Evolutionary conservation across 345 rosid species (phyloP), one percentile per base, ranked within the genome.

Genomic region (Gynandropsis gynandra): DNA sequence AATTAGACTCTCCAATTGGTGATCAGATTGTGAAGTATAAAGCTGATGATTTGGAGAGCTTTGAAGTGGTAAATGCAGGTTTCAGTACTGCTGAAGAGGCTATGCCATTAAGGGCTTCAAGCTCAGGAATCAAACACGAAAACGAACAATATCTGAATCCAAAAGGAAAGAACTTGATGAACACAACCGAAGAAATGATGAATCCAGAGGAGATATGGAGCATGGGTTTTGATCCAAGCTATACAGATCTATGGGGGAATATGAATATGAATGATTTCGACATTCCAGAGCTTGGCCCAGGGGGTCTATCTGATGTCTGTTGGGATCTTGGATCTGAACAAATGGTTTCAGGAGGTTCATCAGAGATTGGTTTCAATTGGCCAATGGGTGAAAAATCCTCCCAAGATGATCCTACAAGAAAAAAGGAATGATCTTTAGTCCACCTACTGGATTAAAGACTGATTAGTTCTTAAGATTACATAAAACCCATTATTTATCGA

Each of bases 201-300:
- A 44, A 57, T 57, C 76, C 78, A 7, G 79, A 76, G 53, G 87
- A 89, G 52, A 50, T 66, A 40, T 78, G 95, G 95, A 77, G 65
- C 64, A 62, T 80, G 74, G 82, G 72, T 44, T 79, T 83, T 16
- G 83, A 80, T 32, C 60, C 45, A 42, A 70, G 72, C 75, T 65
- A 80, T 64, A 61, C 71, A 50, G 46, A 67, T 61, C 60, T 67
- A 29, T 80, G 88, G 89, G 69, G 64, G 59, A 72, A 75, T 70
- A 43, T 66, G 27, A 55, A 64, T 70, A 43, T 66, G 27, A 55
- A 64, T 58, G 46, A 45, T 60, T 74, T 55, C 63, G 77, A 73
- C 58, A 42, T 68, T 45, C 79, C 80, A 15, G 89, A 73, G 49
- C 64, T 71, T 57, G 84, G 75, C 46, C 56, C 59, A 10, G 69